A percentile compares a stretch with the other conserved stretches of the same genome.
These are phyloP conservation scores for Coccomyxa sp. DNA, from an alignment of 139 green algal species.

Conservation along the genomic window DNA sequence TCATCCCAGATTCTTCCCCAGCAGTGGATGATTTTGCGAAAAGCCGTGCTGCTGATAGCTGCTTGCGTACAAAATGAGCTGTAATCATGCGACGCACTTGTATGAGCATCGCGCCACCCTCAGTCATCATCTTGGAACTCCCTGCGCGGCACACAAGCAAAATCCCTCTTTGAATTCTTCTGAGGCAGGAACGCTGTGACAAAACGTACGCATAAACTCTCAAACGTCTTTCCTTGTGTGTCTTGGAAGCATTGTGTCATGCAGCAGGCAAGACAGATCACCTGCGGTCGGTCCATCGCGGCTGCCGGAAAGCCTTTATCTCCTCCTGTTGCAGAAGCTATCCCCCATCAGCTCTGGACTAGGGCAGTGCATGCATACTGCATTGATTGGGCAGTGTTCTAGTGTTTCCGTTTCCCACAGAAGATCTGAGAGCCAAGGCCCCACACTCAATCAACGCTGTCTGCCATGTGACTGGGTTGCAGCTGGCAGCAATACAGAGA, in stretches of 20 bases:
- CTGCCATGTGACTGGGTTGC: background rate
- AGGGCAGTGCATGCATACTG: background rate
- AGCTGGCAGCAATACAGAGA: background rate
- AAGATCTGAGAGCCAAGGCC: too few relatives aligned
- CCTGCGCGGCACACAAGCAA: constrained; percentile 13
- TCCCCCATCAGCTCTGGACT: too few relatives aligned
- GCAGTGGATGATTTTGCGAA: too few relatives aligned
- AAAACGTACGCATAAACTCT: background rate
- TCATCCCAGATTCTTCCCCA: too few relatives aligned
- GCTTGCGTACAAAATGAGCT: too few relatives aligned
- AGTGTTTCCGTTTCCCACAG: too few relatives aligned
- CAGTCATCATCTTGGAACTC: constrained; percentile 39
- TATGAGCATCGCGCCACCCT: background rate
- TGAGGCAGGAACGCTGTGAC: background rate
- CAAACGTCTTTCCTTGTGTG: background rate
- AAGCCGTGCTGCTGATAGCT: too few relatives aligned
- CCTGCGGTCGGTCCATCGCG: constrained; percentile 77
- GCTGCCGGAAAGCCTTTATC: constrained; percentile 68
- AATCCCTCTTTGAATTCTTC: background rate
- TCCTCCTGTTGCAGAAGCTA: constrained; percentile 53
- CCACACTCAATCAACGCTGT: background rate
- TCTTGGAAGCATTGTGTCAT: too few relatives aligned
- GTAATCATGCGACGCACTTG: too few relatives aligned
- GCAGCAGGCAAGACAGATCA: background rate
- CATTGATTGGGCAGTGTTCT: too few relatives aligned